Percentiles rank a stretch among this genome's conserved stretches.
Conservation (phyloP, 164 flowering plant genomes). For the Cinnamomum micranthum region DNA sequence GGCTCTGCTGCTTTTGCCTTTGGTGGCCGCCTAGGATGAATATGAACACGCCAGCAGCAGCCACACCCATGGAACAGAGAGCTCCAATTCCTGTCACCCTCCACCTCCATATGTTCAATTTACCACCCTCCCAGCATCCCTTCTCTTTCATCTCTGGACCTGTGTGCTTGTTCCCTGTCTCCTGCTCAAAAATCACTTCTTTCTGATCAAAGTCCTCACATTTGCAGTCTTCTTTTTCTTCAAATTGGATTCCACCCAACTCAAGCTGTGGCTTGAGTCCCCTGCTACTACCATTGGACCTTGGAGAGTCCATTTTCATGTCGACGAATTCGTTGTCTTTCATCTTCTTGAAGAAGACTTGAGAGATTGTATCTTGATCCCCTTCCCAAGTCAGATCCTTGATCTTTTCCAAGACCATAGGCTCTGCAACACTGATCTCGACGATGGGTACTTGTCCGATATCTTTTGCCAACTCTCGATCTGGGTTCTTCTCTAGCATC, state of each 20-base stretch:
- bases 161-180: constrained; percentile 6
- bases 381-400: constrained; percentile 11
- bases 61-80: constrained; percentile 52
- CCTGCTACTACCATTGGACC: constrained; percentile 17
- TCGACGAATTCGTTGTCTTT: constrained; percentile 63
- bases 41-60: constrained; percentile 58
- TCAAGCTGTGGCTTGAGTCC: constrained; percentile 26
- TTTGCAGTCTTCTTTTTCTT: constrained; percentile 6
- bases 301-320: constrained; percentile 56
- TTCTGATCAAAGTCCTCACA: constrained; percentile 6
- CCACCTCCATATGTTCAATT: constrained; percentile 42
- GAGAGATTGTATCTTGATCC: constrained; percentile 35
- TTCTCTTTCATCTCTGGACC: constrained; percentile 16
- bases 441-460: constrained; percentile 17
- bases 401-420: constrained; percentile 5
- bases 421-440: constrained; percentile 8
- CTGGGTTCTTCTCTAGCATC: constrained; percentile 10
- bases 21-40: constrained; percentile 39
- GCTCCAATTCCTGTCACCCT: constrained; percentile 51
- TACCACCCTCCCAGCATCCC: constrained; percentile 15
- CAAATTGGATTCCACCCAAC: constrained; percentile 11
- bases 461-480: constrained; percentile 15
- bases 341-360: constrained; percentile 48
- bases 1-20: constrained; percentile 26
- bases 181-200: neutral